Conservation (phyloP, 495 filamentous ascomycete species). For the Daldinia vernicosa region DNA sequence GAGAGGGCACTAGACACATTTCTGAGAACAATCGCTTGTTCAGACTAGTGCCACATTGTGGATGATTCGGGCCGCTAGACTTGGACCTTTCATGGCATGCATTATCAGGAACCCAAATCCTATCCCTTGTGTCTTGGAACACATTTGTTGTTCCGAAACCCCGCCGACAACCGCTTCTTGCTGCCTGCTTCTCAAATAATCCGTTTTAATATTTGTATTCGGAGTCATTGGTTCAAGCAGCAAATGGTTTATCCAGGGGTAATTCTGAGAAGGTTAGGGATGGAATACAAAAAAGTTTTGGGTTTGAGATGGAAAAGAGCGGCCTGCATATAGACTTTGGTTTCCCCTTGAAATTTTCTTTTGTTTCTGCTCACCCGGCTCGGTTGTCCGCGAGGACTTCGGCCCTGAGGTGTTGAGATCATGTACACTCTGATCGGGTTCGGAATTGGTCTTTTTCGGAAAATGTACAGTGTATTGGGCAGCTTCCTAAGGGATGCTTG, state of each 20-base stretch:
- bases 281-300: conserved; percentile 49
- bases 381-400: conserved; percentile 41
- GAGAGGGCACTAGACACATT: neutral
- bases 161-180: conserved; percentile 31
- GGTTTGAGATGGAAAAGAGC: conserved; percentile 51
- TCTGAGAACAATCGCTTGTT: conserved; percentile 23
- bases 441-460: conserved; percentile 37
- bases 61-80: conserved; percentile 30
- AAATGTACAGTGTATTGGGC: conserved; percentile 48
- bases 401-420: conserved; percentile 26
- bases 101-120: conserved; percentile 21
- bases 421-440: conserved; percentile 45
- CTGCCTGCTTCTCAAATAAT: conserved; percentile 35
- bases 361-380: conserved; percentile 41
- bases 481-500: conserved; percentile 39
- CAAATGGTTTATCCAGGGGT: conserved; percentile 34
- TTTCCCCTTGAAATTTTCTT: conserved; percentile 38
- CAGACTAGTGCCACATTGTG: conserved; percentile 16
- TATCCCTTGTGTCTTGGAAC: conserved; percentile 38
- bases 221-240: conserved; percentile 43
- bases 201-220: conserved; percentile 40
- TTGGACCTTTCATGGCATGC: conserved; percentile 17
- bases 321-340: conserved; percentile 56
- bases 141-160: conserved; percentile 30
- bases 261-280: conserved; percentile 41